Base-by-base conservation (phyloP, 148 eudicot genomes). In the Polygonum aviculare region DNA sequence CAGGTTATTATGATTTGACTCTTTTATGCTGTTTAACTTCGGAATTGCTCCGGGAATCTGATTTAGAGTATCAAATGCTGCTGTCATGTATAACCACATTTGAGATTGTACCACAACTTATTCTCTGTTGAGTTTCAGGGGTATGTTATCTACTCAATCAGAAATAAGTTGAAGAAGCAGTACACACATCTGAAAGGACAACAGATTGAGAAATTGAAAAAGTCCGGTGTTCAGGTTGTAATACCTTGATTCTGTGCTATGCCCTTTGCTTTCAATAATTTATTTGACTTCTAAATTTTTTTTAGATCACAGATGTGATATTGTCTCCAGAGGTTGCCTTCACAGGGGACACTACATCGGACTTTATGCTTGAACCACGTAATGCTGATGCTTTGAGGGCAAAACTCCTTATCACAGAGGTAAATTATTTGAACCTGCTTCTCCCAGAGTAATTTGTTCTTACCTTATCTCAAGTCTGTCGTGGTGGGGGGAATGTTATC, bases 321-420 rank as follows among this genome's bases (percentile, higher is more conserved):
- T 82, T 94, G 80, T 87, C 85, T 79, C 98, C 98, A 39, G 98
- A 94, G 83, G 94, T 94, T 60, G 98, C 98, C 44, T 94, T 94
- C 81, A 92, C 97, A 10, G 98, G 98, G 72, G 98, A 94, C 82
- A 94, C 98, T 75, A 90, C 78, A 39, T 92, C 98, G 38, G 95
- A 94, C 76, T 94, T 88, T 81, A 82, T 88, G 76, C 89, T 90
- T 74, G 93, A 94, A 82, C 97, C 98, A 73, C 89, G 82, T 35
- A 94, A 88, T 87, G 91, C 97, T 77, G 98, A 94, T 84, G 97
- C 95, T 36, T 81, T 94, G 76, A 88, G 98, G 79, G 95, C 98
- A 49, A 94, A 91, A 80, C 78, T 94, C 80, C 94, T 94, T 72
- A 90, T 94, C 82, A 91, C 97, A 45, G 98, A 94, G 92, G 98